phyloP scores from a whole-genome alignment of 495 filamentous ascomycete species.

The Echria macrotheca region DNA sequence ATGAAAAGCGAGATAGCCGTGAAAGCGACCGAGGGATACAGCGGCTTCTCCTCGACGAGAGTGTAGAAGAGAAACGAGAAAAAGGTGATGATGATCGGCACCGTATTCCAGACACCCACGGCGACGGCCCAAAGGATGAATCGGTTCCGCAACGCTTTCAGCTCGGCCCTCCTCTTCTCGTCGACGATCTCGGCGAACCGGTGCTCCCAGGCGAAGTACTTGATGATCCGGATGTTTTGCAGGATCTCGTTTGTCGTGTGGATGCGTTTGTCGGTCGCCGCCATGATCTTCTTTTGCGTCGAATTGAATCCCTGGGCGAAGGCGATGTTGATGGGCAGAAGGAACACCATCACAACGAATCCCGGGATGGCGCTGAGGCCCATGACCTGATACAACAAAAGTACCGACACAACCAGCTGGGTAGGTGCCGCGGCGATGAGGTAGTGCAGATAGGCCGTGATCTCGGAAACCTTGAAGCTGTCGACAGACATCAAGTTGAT shows the following conservation, averaged over 20 bases:
- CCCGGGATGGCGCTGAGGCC: conserved; percentile 92
- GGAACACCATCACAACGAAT: conserved; percentile 81
- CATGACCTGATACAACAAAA: conserved; percentile 80
- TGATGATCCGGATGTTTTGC: conserved; percentile 98
- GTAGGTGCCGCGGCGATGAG: conserved; percentile 80
- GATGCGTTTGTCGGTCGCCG: conserved; percentile 93
- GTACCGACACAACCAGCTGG: conserved; percentile 64
- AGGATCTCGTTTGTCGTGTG: conserved; percentile 95
- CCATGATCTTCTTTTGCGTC: conserved; percentile 85
- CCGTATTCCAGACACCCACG: conserved; percentile 93
- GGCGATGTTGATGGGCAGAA: conserved; percentile 82
- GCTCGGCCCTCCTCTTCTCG: conserved; percentile 76
- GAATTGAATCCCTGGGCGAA: conserved; percentile 79
- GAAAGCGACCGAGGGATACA: conserved; percentile 92
- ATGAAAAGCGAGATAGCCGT: conserved; percentile 94
- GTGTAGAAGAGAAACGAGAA: conserved; percentile 94
- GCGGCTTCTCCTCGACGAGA: conserved; percentile 76
- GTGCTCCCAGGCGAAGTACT: conserved; percentile 98
- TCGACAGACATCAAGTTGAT: conserved; percentile 99
- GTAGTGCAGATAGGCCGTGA: conserved; percentile 88
- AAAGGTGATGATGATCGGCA: conserved; percentile 91
- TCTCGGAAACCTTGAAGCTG: conserved; percentile 95
- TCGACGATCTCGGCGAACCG: conserved; percentile 82
- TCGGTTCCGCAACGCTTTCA: conserved; percentile 68
- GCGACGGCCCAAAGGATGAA: conserved; percentile 91